Conservation (phyloP, 768 basidiomycete species). For the Ramaria sp. region DNA sequence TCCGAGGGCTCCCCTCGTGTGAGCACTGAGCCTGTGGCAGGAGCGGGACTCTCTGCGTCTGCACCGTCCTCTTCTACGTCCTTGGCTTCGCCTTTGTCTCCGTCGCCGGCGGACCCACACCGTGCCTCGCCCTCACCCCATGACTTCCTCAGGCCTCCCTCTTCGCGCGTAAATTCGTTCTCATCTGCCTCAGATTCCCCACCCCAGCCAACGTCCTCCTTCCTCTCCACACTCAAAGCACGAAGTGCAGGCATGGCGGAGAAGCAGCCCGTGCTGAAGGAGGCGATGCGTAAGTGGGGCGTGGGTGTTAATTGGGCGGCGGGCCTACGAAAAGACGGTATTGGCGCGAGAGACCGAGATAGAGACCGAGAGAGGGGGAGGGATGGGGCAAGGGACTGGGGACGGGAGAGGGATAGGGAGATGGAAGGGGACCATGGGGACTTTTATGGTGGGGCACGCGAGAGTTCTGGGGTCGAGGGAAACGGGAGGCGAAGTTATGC, state of each 20-base stretch:
- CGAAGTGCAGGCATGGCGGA: conserved; percentile 47
- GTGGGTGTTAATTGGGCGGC: conserved; percentile 46
- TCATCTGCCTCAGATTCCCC: conserved; percentile 17
- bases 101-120: too few species aligned
- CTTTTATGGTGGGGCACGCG: too few species aligned
- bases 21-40: too few species aligned
- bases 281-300: conserved; percentile 91
- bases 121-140: conserved; percentile 10
- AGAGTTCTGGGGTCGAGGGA: conserved; percentile 1
- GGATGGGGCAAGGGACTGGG: neutral
- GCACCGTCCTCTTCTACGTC: too few species aligned
- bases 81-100: too few species aligned
- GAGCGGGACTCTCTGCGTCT: too few species aligned
- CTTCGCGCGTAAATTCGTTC: conserved; percentile 22
- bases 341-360: neutral
- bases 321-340: conserved; percentile 32
- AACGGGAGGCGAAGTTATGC: neutral
- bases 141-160: conserved; percentile 26
- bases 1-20: too few species aligned
- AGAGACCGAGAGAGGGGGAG: neutral
- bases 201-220: conserved; percentile 39
- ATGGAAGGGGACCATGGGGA: conserved; percentile 5
- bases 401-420: neutral
- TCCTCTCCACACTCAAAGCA: conserved; percentile 72
- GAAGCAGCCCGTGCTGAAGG: conserved; percentile 82